Base-by-base conservation (phyloP, 2,329 filamentous ascomycete species). In the Penicillium verrucosum region DNA sequence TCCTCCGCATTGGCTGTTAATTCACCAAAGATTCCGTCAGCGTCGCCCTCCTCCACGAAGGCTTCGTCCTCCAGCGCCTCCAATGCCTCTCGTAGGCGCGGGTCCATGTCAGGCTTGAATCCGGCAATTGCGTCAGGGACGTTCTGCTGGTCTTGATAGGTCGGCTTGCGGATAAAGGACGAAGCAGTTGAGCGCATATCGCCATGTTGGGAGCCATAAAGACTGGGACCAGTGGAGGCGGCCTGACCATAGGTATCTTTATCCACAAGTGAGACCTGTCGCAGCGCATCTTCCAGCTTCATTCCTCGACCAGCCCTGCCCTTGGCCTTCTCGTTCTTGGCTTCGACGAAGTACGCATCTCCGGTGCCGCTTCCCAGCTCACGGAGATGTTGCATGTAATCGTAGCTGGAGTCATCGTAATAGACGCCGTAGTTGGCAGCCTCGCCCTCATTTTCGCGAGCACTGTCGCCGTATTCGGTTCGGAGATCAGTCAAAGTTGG, bases 361-460 rank as follows among this genome's bases (percentile, higher is more conserved):
- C 89, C 89, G 5, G 74, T 76, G 7, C 75, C 90, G 42, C 80
- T 75, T 56, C 87, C 87, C n/a, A 99, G 78, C 67, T 97, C 94
- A 54, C 92, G 89, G 82, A 99, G 80, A 76, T 99, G 94, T 75
- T 99, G 94, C 94, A 99, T 99, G 78, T 99, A 99, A 76, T 99
- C 94, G 77, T 99, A 99, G 70, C 90, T 85, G 62, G 90, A 89
- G 76, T 99, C 94, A 75, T 99, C 95, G 74, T 83, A 99, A 80
- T 89, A 99, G 62, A 99, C 85, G 62, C 94, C 94, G 75, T 97
- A 86, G 73, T 89, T 90, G 64, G 95, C 94, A 9, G 95, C 94
- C 77, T 99, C 92, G 67, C 95, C 95, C 76, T 99, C 94, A 73
- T 99, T 97, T 55, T 85, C 83, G 65, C 92, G 87, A 63, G 77